These are phyloP conservation scores for Phytophthora hibernalis DNA, from an alignment of 352 stramenopile species.

Conservation along the genomic window DNA sequence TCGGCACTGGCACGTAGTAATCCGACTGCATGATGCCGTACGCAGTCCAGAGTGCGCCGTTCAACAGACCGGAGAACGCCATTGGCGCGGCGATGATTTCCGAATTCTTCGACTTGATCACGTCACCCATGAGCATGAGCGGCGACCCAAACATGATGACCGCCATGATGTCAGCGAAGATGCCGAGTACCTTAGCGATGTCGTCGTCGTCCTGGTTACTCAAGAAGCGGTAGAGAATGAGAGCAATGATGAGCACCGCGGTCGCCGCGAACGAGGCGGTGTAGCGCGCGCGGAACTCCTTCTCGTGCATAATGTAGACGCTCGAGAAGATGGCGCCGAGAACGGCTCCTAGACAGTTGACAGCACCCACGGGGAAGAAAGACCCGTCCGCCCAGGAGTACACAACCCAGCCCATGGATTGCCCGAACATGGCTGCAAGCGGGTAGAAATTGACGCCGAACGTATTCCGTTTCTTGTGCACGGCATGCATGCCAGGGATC, in stretches of 20 bases:
- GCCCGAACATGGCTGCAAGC: conserved; percentile 36
- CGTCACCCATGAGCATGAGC: conserved; percentile 30
- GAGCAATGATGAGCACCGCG: conserved; percentile 23
- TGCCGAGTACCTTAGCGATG: conserved; percentile 30
- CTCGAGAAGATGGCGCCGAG: conserved; percentile 30
- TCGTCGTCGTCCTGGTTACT: conserved; percentile 24
- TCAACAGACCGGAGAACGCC: conserved; percentile 32
- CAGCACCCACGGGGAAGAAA: conserved; percentile 35
- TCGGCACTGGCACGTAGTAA: conserved; percentile 41
- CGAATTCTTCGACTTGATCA: conserved; percentile 36
- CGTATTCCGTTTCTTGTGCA: conserved; percentile 34
- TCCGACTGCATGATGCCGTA: conserved; percentile 41
- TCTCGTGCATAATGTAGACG: conserved; percentile 36
- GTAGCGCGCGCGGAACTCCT: conserved; percentile 31
- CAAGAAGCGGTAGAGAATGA: conserved; percentile 33
- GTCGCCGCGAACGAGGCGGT: conserved; percentile 19
- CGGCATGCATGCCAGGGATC: conserved; percentile 30
- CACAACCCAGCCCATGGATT: conserved; percentile 39
- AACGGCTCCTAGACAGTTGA: conserved; percentile 37
- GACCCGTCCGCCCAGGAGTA: conserved; percentile 31
- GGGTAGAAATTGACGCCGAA: conserved; percentile 35
- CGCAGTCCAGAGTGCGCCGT: conserved; percentile 32
- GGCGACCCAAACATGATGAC: conserved; percentile 40
- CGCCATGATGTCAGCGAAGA: conserved; percentile 32
- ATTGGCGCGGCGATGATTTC: conserved; percentile 37